A percentile compares a stretch with the other conserved stretches of the same genome.
phyloP scores from a whole-genome alignment of 2,329 filamentous ascomycete species.

The Colletotrichum sidae region DNA sequence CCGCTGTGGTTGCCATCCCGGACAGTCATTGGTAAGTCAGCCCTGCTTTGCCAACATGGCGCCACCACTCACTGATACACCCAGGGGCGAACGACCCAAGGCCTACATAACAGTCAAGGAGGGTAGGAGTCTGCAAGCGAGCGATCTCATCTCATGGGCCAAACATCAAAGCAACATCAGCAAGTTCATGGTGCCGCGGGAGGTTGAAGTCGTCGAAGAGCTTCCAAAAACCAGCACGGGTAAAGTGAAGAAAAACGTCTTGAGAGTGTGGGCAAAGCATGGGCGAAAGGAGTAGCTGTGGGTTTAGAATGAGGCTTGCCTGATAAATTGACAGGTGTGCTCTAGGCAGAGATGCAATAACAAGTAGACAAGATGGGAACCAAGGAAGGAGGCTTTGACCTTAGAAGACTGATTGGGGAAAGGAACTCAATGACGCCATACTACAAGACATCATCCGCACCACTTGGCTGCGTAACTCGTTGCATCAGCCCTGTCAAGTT shows the following conservation, averaged over 20 bases:
- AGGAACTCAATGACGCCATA: too few species aligned
- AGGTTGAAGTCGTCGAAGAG: constrained; percentile 83
- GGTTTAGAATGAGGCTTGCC: too few species aligned
- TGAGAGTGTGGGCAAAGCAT: constrained; percentile 83
- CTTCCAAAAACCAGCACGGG: constrained; percentile 97
- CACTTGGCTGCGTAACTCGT: too few species aligned
- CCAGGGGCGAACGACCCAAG: constrained; percentile 85
- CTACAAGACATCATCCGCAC: too few species aligned
- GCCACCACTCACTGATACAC: neutral
- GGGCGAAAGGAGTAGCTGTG: constrained; percentile 19
- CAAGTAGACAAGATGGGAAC: too few species aligned
- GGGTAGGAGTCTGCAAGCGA: constrained; percentile 69
- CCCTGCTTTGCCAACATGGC: neutral
- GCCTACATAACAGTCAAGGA: constrained; percentile 87
- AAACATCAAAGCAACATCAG: constrained; percentile 84
- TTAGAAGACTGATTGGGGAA: too few species aligned
- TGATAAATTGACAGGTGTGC: neutral
- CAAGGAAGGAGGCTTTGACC: too few species aligned
- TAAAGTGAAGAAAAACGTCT: constrained; percentile 94
- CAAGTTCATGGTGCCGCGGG: constrained; percentile 85
- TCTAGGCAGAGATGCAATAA: too few species aligned
- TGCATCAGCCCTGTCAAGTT: too few species aligned
- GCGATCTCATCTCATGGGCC: constrained; percentile 87
- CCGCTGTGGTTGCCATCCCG: constrained; percentile 86
- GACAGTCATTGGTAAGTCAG: constrained; percentile 80